Evolutionary conservation across 805 yeast species (phyloP), one percentile per base, ranked within the genome.

Genomic region (Lipomyces chichibuensis): DNA sequence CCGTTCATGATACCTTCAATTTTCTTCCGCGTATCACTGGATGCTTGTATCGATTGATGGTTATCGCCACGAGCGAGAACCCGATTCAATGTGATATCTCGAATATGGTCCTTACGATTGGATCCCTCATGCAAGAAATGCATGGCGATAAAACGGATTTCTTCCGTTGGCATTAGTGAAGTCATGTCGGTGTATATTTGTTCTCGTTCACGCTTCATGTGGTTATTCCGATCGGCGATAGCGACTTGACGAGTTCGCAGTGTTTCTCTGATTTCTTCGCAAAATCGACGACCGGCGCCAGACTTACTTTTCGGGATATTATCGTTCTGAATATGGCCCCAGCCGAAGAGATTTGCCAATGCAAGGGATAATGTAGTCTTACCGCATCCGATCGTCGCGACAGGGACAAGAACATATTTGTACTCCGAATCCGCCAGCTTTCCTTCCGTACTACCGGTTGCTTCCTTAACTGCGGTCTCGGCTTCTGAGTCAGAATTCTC

Each of bases 381-480:
- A 7, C 99, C 99, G 77, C 97, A 91, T 0, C 98, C 98, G 62
- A 94, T 85, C 0, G 97, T 92, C 0, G 98, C 92, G 2, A 93
- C 86, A 0, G 98, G 94, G 0, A 92, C 84, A 2, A 95, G 74
- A 0, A 91, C 83, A 74, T 85, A 89, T 71, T 87, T 88, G 3
- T 82, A 80, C 1, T 78, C 80, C 7, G 58, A 68, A 59, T 39
- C 64, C 8, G 46, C 37, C 13, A 32, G 17, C 13, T 14, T 32
- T n/a, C 23, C 49, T 6, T n/a, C 23, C 9, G 9, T 1, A 20
- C 2, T 37, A 7, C 6, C 35, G 17, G 20, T 49, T 25, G 14
- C n/a, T 11, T 6, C n/a, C 23, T 32, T 51, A 8, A 20, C 55
- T 23, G 23, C n/a, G 43, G 17, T 33, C 11, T 32, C 35, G 56